Conservation (phyloP, 2,329 filamentous ascomycete genomes). For the Diaporthe destruens region DNA sequence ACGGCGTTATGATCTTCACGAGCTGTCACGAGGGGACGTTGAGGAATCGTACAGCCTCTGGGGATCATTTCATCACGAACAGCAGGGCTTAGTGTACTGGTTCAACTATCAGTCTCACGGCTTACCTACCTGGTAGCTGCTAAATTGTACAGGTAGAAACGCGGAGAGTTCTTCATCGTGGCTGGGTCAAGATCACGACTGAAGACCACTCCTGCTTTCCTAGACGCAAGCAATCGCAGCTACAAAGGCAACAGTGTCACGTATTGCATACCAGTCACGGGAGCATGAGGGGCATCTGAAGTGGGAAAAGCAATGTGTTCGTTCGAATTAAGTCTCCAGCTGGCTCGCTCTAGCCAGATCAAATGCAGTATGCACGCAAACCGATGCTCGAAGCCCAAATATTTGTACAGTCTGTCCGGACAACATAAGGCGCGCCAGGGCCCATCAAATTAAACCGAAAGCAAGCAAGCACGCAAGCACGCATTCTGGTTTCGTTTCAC, state of each 20-base stretch:
- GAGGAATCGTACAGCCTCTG: background rate
- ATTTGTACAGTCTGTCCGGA: conserved; percentile 36
- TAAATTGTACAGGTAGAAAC: background rate
- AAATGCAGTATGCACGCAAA: conserved; percentile 27
- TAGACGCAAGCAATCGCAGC: background rate
- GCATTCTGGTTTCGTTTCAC: conserved; percentile 24
- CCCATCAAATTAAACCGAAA: conserved; percentile 16
- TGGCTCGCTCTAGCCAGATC: conserved; percentile 26
- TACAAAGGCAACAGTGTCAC: background rate
- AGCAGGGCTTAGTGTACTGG: background rate
- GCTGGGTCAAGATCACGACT: background rate
- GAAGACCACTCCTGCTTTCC: background rate
- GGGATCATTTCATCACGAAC: background rate
- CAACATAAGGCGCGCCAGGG: conserved; percentile 22
- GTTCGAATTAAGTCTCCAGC: conserved; percentile 15
- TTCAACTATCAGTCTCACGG: background rate
- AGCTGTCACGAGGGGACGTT: background rate
- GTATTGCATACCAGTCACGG: background rate
- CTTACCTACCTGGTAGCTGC: background rate
- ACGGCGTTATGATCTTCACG: background rate
- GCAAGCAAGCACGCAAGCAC: background rate
- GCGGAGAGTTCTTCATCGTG: background rate
- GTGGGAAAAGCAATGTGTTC: conserved; percentile 25
- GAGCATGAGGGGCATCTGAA: background rate
- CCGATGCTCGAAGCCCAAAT: conserved; percentile 26